A percentile compares a stretch with the other conserved stretches of the same genome.
Conservation (phyloP, 352 stramenopile genomes). For the Thraustotheca clavata region DNA sequence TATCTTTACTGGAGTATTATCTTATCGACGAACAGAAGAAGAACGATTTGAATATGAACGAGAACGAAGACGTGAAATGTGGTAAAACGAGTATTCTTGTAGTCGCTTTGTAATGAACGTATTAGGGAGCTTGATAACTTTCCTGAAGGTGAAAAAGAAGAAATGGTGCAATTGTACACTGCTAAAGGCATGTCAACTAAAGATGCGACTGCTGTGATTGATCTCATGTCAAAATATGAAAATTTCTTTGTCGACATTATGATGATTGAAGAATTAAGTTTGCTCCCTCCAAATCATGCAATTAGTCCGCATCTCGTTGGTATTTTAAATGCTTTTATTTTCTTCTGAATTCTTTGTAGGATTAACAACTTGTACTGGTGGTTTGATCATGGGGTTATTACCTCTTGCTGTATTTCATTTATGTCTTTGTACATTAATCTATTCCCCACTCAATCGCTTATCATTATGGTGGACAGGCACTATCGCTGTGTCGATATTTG, state of each 20-base stretch:
- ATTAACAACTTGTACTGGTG: not conserved
- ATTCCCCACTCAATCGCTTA: not conserved
- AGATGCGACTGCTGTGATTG: constrained; percentile 5
- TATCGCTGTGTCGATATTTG: not conserved
- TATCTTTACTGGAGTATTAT: constrained; percentile 7
- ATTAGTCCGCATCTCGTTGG: not conserved
- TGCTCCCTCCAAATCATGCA: not conserved
- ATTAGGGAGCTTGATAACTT: constrained; percentile 20
- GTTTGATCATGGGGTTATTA: not conserved
- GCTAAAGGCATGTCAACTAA: constrained; percentile 2
- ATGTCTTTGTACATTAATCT: not conserved
- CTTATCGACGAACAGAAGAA: constrained; percentile 16
- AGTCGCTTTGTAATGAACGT: not conserved
- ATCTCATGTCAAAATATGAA: constrained; percentile 20
- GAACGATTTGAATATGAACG: constrained; percentile 19
- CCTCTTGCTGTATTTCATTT: not conserved
- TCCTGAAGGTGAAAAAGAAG: constrained; percentile 19
- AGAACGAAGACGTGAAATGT: constrained; percentile 18
- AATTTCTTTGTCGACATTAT: constrained; percentile 22
- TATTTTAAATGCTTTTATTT: not conserved
- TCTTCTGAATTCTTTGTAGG: not conserved
- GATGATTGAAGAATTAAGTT: constrained; percentile 18
- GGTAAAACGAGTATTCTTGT: not conserved
- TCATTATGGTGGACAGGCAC: no score
- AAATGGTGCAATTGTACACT: constrained; percentile 19